Conservation (phyloP, 2,329 filamentous ascomycete genomes). For the Ophiostoma himal-ulmi region DNA sequence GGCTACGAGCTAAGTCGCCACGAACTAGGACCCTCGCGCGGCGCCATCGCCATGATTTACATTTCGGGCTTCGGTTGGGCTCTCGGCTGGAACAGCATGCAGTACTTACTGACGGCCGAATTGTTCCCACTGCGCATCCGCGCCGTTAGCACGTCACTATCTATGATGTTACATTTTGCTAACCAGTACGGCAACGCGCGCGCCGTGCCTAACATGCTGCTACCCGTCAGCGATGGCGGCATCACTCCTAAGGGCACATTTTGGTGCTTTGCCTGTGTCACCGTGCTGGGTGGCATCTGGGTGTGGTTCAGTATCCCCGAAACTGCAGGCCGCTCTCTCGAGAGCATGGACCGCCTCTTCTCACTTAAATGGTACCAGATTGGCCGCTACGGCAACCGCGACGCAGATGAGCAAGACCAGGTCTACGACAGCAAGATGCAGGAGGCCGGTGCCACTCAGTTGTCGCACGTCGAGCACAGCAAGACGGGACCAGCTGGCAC, state of each 20-base stretch:
- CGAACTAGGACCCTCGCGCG: not conserved
- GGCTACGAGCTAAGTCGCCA: not conserved
- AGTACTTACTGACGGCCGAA: not conserved
- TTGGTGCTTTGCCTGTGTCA: not conserved
- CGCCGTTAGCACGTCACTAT: not conserved
- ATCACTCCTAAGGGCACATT: not conserved
- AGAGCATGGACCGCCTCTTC: not conserved
- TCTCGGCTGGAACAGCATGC: conserved; percentile 1
- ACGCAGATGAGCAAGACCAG: not conserved
- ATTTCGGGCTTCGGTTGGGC: not conserved
- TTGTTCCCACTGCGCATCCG: not conserved
- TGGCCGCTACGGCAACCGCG: not conserved
- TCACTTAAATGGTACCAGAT: not conserved
- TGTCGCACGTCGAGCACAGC: not conserved
- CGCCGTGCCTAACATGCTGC: not conserved
- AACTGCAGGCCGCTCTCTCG: not conserved
- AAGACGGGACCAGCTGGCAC: not conserved
- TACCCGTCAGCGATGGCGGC: not conserved
- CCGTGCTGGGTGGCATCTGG: not conserved
- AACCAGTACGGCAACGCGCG: not conserved
- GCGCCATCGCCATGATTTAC: not conserved
- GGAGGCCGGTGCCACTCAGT: not conserved
- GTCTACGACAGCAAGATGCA: not conserved
- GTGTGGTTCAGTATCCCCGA: not conserved
- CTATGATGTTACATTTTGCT: not conserved